Evolutionary conservation across 805 yeast species (phyloP), one percentile per base, ranked within the genome.

Genomic region (Yamadazyma philogaea): DNA sequence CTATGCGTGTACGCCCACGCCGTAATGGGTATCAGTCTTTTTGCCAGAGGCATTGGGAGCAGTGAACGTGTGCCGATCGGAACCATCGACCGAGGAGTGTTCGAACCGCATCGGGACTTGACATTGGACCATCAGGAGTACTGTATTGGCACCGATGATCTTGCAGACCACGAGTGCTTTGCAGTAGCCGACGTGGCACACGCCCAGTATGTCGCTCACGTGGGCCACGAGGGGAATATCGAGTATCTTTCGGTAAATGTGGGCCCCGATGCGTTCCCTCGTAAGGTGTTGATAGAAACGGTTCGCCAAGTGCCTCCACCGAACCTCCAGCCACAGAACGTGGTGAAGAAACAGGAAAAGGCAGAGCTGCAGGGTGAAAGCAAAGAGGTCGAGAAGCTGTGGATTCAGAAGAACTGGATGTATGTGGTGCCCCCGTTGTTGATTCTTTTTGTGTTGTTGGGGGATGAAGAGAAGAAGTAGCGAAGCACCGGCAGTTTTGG

Each of bases 391-490:
- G 55, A 54, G 12, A 53, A 67, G 30, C 72, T 81, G 4, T 79
- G 78, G 59, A 61, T 80, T 14, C 84, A 79, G 54, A 74, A 74
- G 56, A 74, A 81, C 59, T 81, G 85, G 85, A 67, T 77, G 70
- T 79, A 75, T 56, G 63, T 81, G 19, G 77, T 77, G 6, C 78
- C 81, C 2, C 77, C 77, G 11, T 47, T 75, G 17, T 37, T 78
- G 8, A 46, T 69, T 44, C 30, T 77, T 30, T 42, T 72, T 43
- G 44, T 55, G 7, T 16, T 70, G 59, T 49, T 43, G 35, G 46
- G 54, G 28, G 52, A 46, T 43, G 56, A 46, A 34, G 48, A 44
- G n/a, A 45, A 48, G 46, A 34, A 40, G 15, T 28, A 40, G 30
- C n/a, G 6, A 7, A 6, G 12, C 12, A 15, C 12, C n/a, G n/a